A percentile compares a stretch with the other conserved stretches of the same genome.
phyloP scores from a whole-genome alignment of 2,329 filamentous ascomycete species.

The Xylaria sp. region DNA sequence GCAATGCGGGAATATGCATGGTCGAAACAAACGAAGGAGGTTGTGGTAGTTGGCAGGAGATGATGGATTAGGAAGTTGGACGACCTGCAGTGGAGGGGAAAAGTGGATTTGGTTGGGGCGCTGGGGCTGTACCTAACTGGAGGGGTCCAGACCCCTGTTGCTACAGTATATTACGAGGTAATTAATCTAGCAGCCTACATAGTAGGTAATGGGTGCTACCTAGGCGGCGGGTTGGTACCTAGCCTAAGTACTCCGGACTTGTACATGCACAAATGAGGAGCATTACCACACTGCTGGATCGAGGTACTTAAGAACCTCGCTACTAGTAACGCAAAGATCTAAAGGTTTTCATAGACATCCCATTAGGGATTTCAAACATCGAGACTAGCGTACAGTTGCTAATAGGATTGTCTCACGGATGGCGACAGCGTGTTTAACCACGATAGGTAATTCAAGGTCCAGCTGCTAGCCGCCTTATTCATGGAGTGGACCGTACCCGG shows the following conservation, averaged over 20 bases:
- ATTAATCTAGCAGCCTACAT: slow-evolving; percentile 4
- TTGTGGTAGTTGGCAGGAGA: slow-evolving; percentile 17
- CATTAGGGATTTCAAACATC: background rate
- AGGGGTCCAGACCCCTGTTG: slow-evolving; percentile 8
- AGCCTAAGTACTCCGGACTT: background rate
- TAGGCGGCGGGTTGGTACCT: background rate
- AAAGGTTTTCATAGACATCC: background rate
- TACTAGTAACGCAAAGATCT: background rate
- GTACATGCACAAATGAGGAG: slow-evolving; percentile 6
- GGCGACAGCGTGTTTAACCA: background rate
- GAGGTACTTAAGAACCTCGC: background rate
- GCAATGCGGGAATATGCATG: slow-evolving; percentile 31
- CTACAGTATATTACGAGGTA: slow-evolving; percentile 8
- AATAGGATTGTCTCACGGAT: background rate
- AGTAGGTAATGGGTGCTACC: background rate
- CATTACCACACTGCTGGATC: background rate
- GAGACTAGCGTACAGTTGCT: background rate
- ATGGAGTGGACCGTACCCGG: too few species aligned
- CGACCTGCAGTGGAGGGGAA: slow-evolving; percentile 29
- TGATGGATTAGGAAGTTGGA: slow-evolving; percentile 26
- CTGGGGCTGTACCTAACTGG: slow-evolving; percentile 9
- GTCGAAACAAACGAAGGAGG: slow-evolving; percentile 30
- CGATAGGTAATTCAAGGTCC: background rate
- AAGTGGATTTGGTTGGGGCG: slow-evolving; percentile 25
- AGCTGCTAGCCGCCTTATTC: background rate